A percentile compares a stretch with the other conserved stretches of the same genome.
Evolutionary conservation across 345 rosid species (phyloP).

Genomic region (Chamaenerion angustifolium): DNA sequence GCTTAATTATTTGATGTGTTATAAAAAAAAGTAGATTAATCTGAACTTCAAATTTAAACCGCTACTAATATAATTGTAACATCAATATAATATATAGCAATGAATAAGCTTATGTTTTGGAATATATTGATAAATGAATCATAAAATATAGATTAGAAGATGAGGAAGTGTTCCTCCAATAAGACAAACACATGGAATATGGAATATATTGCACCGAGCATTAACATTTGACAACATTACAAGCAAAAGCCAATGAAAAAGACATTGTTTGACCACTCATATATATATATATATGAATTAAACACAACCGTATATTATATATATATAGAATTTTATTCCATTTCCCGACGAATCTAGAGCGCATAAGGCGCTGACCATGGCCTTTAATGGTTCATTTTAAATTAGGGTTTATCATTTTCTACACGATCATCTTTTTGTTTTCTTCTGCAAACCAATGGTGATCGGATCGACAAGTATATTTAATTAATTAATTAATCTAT

Average conservation of each 20-base stretch:
- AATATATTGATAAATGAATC: neutral
- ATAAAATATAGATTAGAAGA: too few relatives aligned
- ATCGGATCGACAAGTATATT: too few relatives aligned
- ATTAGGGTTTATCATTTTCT: neutral
- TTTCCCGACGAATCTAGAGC: slow-evolving; percentile 93
- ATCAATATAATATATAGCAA: too few relatives aligned
- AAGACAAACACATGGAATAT: slow-evolving; percentile 90
- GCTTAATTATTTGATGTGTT: neutral
- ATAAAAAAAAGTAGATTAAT: too few relatives aligned
- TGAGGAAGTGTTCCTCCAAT: slow-evolving; percentile 11
- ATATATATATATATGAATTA: neutral
- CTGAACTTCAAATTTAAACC: too few relatives aligned
- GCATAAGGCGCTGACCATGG: slow-evolving; percentile 93
- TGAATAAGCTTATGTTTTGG: too few relatives aligned
- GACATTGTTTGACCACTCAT: slow-evolving; percentile 13
- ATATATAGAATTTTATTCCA: slow-evolving; percentile 10
- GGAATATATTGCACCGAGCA: slow-evolving; percentile 43
- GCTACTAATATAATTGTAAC: too few relatives aligned
- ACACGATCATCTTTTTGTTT: slow-evolving; percentile 4
- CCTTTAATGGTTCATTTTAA: slow-evolving; percentile 25
- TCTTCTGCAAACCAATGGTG: neutral
- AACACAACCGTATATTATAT: neutral
- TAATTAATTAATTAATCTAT: too few relatives aligned
- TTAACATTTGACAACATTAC: slow-evolving; percentile 34
- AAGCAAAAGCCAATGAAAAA: slow-evolving; percentile 25